These are phyloP conservation scores for Trifolium pratense DNA, from an alignment of 306 rosid genomes.

Conservation along the genomic window DNA sequence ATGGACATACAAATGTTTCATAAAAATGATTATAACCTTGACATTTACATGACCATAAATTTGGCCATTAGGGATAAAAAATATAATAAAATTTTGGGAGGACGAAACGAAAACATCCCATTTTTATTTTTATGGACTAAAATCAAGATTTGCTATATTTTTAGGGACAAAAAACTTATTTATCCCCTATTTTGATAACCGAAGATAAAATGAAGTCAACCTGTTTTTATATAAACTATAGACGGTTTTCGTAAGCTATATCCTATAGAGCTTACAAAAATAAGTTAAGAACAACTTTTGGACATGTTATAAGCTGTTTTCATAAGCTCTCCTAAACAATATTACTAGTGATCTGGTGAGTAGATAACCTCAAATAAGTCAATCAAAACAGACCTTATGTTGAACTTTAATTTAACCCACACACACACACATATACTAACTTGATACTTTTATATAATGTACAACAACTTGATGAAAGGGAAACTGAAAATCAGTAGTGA, in stretches of 20 bases:
- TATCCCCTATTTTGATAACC: not conserved
- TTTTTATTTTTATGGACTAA: too few relatives aligned
- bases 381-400: not conserved
- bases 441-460: not conserved
- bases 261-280: not conserved
- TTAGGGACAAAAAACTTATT: too few relatives aligned
- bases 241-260: not conserved
- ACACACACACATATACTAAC: not conserved
- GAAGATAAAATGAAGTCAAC: not conserved
- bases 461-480: not conserved
- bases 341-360: not conserved
- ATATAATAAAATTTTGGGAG: too few relatives aligned
- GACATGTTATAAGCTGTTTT: not conserved
- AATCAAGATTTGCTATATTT: too few relatives aligned
- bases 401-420: not conserved
- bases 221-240: not conserved
- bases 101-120: too few relatives aligned
- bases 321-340: not conserved
- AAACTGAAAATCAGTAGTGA: conserved; percentile 21
- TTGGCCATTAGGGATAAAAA: too few relatives aligned
- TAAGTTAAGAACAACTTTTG: not conserved
- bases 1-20: too few relatives aligned
- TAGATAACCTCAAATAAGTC: not conserved
- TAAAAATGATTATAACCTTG: too few relatives aligned
- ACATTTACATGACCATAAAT: too few relatives aligned